Percentiles rank a stretch among this genome's conserved stretches.
These are phyloP conservation scores for Oryza meridionalis DNA, from an alignment of 176 grass and related monocot species.

Conservation along the genomic window DNA sequence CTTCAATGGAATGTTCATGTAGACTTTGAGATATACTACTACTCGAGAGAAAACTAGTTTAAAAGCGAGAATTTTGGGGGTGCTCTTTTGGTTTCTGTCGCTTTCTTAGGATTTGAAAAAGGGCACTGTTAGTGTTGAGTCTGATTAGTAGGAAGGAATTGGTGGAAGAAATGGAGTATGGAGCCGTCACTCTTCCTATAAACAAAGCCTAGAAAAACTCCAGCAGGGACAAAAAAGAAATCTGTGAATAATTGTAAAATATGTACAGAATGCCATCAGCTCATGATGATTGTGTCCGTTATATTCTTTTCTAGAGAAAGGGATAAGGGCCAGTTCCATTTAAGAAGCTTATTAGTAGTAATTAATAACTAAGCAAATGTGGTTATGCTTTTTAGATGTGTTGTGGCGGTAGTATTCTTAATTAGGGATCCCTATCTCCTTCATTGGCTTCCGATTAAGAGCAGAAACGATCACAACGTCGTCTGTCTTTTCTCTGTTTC, in stretches of 20 bases:
- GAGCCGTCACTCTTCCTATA: constrained; percentile 64
- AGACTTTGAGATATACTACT: constrained; percentile 29
- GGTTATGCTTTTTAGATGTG: background rate
- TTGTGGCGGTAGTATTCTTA: background rate
- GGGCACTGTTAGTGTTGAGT: constrained; percentile 20
- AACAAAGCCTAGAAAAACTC: constrained; percentile 30
- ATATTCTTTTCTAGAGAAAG: constrained; percentile 33
- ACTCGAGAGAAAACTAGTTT: constrained; percentile 13
- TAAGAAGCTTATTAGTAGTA: constrained; percentile 26
- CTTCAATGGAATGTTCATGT: constrained; percentile 32
- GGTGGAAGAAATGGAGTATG: constrained; percentile 47
- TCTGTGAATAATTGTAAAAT: background rate
- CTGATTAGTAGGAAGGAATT: background rate
- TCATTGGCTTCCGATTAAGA: background rate
- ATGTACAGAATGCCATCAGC: constrained; percentile 17
- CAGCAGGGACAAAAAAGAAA: background rate
- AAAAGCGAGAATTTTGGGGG: constrained; percentile 25
- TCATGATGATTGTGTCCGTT: constrained; percentile 25
- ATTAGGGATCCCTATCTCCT: background rate
- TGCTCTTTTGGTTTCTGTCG: constrained; percentile 47
- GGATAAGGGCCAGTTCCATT: constrained; percentile 32
- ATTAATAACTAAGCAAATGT: background rate
- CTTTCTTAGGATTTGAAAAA: constrained; percentile 47
- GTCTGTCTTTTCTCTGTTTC: background rate
- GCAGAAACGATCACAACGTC: background rate